These are phyloP conservation scores for Polyplosphaeria fusca DNA, from an alignment of 495 filamentous ascomycete species.

Conservation along the genomic window DNA sequence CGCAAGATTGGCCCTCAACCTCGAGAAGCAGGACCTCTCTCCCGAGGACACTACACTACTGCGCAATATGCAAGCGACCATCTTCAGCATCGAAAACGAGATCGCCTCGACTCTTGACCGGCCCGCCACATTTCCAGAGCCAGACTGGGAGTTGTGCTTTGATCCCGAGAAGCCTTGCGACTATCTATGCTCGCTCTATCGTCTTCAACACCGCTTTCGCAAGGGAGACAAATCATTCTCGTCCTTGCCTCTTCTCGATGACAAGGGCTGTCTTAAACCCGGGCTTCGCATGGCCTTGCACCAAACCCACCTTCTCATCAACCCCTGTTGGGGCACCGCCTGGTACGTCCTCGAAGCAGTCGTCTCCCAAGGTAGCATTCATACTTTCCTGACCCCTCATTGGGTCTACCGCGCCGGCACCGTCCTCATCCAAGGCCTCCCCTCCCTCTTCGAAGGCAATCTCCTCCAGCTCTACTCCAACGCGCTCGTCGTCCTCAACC, in stretches of 20 bases:
- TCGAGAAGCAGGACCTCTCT: conserved; percentile 9
- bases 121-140: conserved; percentile 27
- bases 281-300: conserved; percentile 13
- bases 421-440: conserved; percentile 13
- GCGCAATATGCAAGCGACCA: conserved; percentile 20
- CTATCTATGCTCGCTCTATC: conserved; percentile 29
- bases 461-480: conserved; percentile 24
- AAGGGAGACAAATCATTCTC: conserved; percentile 17
- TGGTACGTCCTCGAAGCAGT: conserved; percentile 28
- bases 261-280: neutral
- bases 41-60: conserved; percentile 7
- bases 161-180: conserved; percentile 7
- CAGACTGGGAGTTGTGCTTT: conserved; percentile 12
- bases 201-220: conserved; percentile 26
- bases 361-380: conserved; percentile 6
- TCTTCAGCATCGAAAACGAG: conserved; percentile 29
- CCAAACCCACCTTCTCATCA: conserved; percentile 21
- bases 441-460: neutral
- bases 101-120: conserved; percentile 20
- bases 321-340: conserved; percentile 24
- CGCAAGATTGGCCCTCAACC: conserved; percentile 11
- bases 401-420: conserved; percentile 21
- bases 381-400: conserved; percentile 21
- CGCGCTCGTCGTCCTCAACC: conserved; percentile 15
- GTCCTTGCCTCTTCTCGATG: conserved; percentile 2